These are phyloP conservation scores for Backusella australiensis DNA, from an alignment of 192 early-diverging fungal genomes.

Conservation along the genomic window DNA sequence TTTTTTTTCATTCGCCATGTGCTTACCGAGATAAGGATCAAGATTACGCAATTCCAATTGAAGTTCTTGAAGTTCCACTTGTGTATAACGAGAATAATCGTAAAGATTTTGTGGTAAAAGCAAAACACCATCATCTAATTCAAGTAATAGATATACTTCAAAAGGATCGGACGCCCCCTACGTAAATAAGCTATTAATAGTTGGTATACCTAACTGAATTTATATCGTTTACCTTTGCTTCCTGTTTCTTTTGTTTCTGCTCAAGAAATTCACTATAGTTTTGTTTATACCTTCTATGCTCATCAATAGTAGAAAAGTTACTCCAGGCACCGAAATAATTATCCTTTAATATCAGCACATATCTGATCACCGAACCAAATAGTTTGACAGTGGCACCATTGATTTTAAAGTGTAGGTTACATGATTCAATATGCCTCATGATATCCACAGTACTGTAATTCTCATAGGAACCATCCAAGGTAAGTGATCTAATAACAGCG, in stretches of 20 bases:
- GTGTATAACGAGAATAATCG: constrained; percentile 47
- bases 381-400: constrained; percentile 52
- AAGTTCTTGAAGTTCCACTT: constrained; percentile 59
- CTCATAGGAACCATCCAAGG: constrained; percentile 50
- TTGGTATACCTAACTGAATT: background rate
- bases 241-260: constrained; percentile 43
- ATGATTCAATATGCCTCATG: constrained; percentile 44
- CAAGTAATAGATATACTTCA: constrained; percentile 52
- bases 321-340: constrained; percentile 68
- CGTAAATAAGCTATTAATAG: background rate
- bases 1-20: background rate
- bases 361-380: constrained; percentile 66
- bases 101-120: constrained; percentile 62
- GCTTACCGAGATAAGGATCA: constrained; percentile 62
- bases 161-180: constrained; percentile 44
- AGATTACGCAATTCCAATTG: constrained; percentile 62
- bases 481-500: constrained; percentile 37
- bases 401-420: constrained; percentile 48
- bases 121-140: constrained; percentile 48
- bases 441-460: constrained; percentile 51
- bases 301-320: constrained; percentile 61
- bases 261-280: constrained; percentile 31
- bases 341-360: constrained; percentile 63
- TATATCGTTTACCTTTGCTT: constrained; percentile 41
- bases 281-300: constrained; percentile 47